Base-by-base conservation (phyloP, 352 stramenopile species). In the Globisporangium apiculatum region DNA sequence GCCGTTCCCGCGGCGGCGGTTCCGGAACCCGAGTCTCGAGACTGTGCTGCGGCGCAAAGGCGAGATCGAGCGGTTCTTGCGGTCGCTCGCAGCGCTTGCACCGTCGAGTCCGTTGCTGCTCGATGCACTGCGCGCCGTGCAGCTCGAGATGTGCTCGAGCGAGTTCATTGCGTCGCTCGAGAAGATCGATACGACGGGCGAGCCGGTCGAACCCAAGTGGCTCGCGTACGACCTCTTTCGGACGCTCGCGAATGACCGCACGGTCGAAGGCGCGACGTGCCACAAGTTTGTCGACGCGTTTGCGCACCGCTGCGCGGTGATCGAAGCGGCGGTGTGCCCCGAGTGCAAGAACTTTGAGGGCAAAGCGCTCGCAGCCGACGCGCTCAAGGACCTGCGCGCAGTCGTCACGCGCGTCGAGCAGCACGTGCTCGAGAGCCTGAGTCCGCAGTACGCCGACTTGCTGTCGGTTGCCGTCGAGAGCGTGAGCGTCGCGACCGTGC, bases 331-430 rank as follows among this genome's bases (percentile, higher is more conserved):
- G 1, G 65, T 83, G 41, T 84, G 72, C 36, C 68, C 72, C 1
- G 66, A 79, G 48, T 87, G 79, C 56, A 75, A 69, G 50, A 75
- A 66, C 35, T 82, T 75, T 60, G 76, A 83, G 53, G 76, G 79
- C 40, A 64, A 66, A n/a, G 50, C 68, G 38, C 62, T 91, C 5
- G 81, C 83, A 7, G 63, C 59, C 5, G 70, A 82, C 1, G 81
- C 81, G 37, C 68, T 93, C 17, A 73, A 72, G 40, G 83, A 93
- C 38, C 58, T 93, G 36, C 75, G 83, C 15, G 79, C 64, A 9
- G 84, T 86, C 7, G 58, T 89, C 46, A 89, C 83, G 17, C 83
- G 71, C 40, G 88, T 93, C 45, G 76, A 93, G 57, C 86, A 89
- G 65, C 86, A 89, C 54, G 70, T 93, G 48, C 55, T 79, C 38